Evolutionary conservation across 2,329 filamentous ascomycete genomes (phyloP), one percentile per base, ranked within the genome.

Genomic region (Alternaria triticina): DNA sequence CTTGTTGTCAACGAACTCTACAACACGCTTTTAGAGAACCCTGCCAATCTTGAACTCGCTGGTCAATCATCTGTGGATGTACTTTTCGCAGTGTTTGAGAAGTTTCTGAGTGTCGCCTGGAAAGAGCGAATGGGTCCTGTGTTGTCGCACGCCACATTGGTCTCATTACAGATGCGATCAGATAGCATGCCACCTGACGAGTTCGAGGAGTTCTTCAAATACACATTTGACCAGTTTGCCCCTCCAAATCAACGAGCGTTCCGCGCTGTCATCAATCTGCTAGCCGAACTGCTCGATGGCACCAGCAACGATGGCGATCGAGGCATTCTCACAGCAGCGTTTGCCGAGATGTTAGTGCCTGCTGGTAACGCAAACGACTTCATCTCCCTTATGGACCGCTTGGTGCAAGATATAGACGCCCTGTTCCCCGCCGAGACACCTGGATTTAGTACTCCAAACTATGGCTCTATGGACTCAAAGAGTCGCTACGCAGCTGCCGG

Each of bases 301-400:
- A 97, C 94, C 69, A 90, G 90, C 54, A 97, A 97, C 72, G 95
- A 97, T 75, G 91, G 93, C 30, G 95, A 97, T 76, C 88, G 94
- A 51, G 95, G 95, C 52, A 92, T 93, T 22, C 82, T 98, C 70
- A 97, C 94, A 0, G 88, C 93, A 47, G 92, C 93, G 1, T 97
- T 98, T 82, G 90, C 94, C 0, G 94, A 97, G 76, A 85, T 97
- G 54, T 83, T 98, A 7, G 91, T 96, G 3, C 87, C 89, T 5
- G 90, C 94, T 61, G 91, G 90, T 7, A 89, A 90, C 64, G 89
- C 94, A 2, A 89, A 92, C 62, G 88, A 94, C 66, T 96, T 95
- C 76, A 94, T 97, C 70, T 96, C 95, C 59, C 83, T 97, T 13
- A 84, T 97, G 49, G 94, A 97, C 80, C 89, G 93, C 20, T 86